Conservation (phyloP, 1,139 yeast species). For the Pichia sp. region DNA sequence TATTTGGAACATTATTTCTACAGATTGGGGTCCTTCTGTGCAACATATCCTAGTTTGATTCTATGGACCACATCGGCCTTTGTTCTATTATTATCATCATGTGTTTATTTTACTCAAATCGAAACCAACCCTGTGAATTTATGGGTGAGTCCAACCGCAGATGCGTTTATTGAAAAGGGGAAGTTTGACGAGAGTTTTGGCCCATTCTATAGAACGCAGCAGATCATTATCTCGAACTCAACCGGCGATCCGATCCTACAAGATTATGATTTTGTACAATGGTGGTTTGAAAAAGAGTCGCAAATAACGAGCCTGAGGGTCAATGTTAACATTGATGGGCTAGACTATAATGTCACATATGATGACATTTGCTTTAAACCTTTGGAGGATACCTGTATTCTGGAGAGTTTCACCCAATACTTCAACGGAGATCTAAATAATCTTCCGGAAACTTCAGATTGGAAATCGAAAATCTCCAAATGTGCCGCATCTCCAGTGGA, state of each 20-base stretch:
- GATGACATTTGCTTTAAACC: slow-evolving; percentile 85
- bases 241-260: slow-evolving; percentile 52
- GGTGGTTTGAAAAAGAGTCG: slow-evolving; percentile 84
- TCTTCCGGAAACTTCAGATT: slow-evolving; percentile 44
- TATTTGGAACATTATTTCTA: slow-evolving; percentile 43
- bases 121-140: slow-evolving; percentile 78
- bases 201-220: slow-evolving; percentile 87
- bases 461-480: slow-evolving; percentile 49
- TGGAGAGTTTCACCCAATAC: slow-evolving; percentile 90
- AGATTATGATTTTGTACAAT: slow-evolving; percentile 60
- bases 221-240: slow-evolving; percentile 69
- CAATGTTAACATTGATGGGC: slow-evolving; percentile 16
- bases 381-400: slow-evolving; percentile 69
- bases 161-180: slow-evolving; percentile 61
- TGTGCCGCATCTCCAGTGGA: slow-evolving; percentile 83
- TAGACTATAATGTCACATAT: slow-evolving; percentile 34
- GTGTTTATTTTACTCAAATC: slow-evolving; percentile 50
- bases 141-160: slow-evolving; percentile 87
- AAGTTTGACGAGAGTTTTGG: slow-evolving; percentile 81
- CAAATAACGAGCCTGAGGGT: slow-evolving; percentile 39
- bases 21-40: slow-evolving; percentile 51
- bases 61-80: slow-evolving; percentile 46
- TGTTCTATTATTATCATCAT: slow-evolving; percentile 46
- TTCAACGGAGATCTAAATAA: slow-evolving; percentile 59
- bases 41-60: slow-evolving; percentile 53